Evolutionary conservation across 140 eudicot species (phyloP).

Genomic region (Bidens hawaiensis): DNA sequence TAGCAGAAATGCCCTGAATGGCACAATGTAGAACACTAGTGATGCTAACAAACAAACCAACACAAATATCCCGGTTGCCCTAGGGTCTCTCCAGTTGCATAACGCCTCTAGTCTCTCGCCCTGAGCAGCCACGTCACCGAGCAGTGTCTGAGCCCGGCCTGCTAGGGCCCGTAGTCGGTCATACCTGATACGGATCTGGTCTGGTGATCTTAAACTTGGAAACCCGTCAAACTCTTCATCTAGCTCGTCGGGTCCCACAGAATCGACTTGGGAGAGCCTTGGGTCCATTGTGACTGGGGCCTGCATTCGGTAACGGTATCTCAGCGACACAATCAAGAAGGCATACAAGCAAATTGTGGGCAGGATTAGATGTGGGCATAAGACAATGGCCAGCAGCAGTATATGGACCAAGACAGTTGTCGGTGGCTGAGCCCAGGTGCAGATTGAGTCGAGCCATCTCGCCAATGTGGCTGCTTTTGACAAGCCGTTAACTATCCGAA

Average conservation of each 20-base stretch:
- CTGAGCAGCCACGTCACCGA: slow-evolving; percentile 93
- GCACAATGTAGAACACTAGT: slow-evolving; percentile 63
- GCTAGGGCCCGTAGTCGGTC: slow-evolving; percentile 83
- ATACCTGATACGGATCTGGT: slow-evolving; percentile 65
- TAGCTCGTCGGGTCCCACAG: slow-evolving; percentile 66
- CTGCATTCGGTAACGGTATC: slow-evolving; percentile 55
- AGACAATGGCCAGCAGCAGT: slow-evolving; percentile 52
- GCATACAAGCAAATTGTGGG: slow-evolving; percentile 80
- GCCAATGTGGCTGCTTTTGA: slow-evolving; percentile 71
- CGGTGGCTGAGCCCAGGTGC: slow-evolving; percentile 86
- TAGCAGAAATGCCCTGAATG: slow-evolving; percentile 70
- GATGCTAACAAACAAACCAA: slow-evolving; percentile 73
- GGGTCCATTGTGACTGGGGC: slow-evolving; percentile 73
- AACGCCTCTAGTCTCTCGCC: slow-evolving; percentile 83
- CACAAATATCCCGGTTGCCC: slow-evolving; percentile 86
- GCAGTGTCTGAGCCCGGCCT: slow-evolving; percentile 78
- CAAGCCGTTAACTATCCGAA: slow-evolving; percentile 59
- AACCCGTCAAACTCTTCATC: slow-evolving; percentile 92
- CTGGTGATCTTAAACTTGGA: slow-evolving; percentile 58
- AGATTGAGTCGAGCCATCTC: slow-evolving; percentile 67
- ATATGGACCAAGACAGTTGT: slow-evolving; percentile 83
- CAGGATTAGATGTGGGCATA: slow-evolving; percentile 77
- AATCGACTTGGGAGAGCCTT: slow-evolving; percentile 61
- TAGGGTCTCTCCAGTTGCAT: slow-evolving; percentile 91
- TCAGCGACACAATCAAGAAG: slow-evolving; percentile 52